phyloP scores from a whole-genome alignment of 1,284 basidiomycete species.

The Sutorius eximius region DNA sequence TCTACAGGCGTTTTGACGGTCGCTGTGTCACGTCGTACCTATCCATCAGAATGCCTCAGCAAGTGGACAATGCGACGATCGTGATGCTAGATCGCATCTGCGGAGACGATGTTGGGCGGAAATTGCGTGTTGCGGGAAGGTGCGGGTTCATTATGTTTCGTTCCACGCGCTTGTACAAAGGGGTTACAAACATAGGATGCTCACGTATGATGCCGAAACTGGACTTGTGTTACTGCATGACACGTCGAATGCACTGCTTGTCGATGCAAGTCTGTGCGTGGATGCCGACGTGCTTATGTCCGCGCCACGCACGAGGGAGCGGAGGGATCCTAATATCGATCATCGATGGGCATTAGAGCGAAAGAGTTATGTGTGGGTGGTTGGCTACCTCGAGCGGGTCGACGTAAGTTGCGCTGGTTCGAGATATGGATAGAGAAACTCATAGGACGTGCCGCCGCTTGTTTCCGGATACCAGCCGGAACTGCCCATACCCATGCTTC shows the following conservation, averaged over 20 bases:
- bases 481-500: constrained; percentile 42
- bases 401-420: constrained; percentile 37
- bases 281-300: constrained; percentile 32
- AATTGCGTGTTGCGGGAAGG: constrained; percentile 50
- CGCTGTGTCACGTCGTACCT: not conserved
- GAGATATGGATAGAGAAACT: constrained; percentile 9
- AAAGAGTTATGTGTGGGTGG: constrained; percentile 48
- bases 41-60: constrained; percentile 32
- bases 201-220: constrained; percentile 49
- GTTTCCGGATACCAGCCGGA: constrained; percentile 30
- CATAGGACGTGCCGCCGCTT: constrained; percentile 14
- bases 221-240: constrained; percentile 49
- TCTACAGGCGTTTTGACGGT: not conserved
- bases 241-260: constrained; percentile 46
- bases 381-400: constrained; percentile 55
- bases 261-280: constrained; percentile 54
- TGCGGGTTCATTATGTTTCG: constrained; percentile 32
- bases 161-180: constrained; percentile 14
- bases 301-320: constrained; percentile 1
- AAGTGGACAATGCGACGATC: constrained; percentile 40
- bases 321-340: constrained; percentile 22
- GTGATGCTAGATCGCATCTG: constrained; percentile 38
- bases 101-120: constrained; percentile 39
- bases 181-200: constrained; percentile 41
- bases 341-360: constrained; percentile 51